Evolutionary conservation across 768 basidiomycete genomes (phyloP).

Genomic region (Calvatia gigantea): DNA sequence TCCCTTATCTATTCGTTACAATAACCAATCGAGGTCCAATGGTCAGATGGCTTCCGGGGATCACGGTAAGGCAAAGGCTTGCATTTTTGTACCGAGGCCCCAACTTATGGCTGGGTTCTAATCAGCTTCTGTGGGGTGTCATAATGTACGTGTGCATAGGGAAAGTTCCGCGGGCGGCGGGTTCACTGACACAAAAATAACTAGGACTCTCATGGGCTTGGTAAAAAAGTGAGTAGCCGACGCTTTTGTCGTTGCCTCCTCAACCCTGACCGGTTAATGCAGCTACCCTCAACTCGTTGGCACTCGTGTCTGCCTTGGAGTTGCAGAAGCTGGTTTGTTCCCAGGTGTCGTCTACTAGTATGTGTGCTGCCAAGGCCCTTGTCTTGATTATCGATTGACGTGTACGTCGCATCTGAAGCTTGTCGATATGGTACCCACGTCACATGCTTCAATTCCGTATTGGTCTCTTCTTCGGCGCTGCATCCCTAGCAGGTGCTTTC

Average conservation of each 20-base stretch:
- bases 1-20: not conserved
- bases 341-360: conserved; percentile 76
- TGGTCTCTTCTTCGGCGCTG: conserved; percentile 63
- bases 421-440: conserved; percentile 69
- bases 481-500: conserved; percentile 61
- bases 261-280: not conserved
- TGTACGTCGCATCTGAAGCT: conserved; percentile 27
- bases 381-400: not conserved
- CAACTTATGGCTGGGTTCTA: not conserved
- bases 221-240: conserved; percentile 50
- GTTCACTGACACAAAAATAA: not conserved
- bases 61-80: conserved; percentile 40
- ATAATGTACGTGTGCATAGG: conserved; percentile 42
- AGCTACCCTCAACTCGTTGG: conserved; percentile 64
- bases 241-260: not conserved
- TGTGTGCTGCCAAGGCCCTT: conserved; percentile 14
- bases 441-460: conserved; percentile 57
- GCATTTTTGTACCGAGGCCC: conserved; percentile 16
- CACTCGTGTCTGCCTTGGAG: conserved; percentile 53
- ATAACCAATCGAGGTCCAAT: not conserved
- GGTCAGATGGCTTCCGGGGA: conserved; percentile 59
- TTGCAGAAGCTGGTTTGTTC: conserved; percentile 69
- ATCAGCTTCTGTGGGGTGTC: conserved; percentile 59
- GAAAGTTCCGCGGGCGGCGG: not conserved
- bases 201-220: conserved; percentile 61